A percentile compares a stretch with the other conserved stretches of the same genome.
Evolutionary conservation across 2,329 filamentous ascomycete genomes (phyloP).

Genomic region (Talaromyces sp.): DNA sequence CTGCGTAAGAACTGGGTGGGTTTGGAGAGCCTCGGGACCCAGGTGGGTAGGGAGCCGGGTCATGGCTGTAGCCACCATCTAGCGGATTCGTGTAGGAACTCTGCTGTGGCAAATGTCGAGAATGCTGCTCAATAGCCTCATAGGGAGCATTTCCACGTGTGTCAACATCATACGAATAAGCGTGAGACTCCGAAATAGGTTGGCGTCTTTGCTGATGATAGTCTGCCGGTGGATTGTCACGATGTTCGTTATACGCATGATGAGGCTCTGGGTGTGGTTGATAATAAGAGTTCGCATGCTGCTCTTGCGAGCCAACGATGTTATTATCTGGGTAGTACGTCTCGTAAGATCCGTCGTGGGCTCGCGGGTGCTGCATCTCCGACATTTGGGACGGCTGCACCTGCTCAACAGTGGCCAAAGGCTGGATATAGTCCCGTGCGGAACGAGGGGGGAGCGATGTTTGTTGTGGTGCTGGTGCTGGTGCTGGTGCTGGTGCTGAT

Average conservation of each 20-base stretch:
- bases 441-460: constrained; percentile 12
- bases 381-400: constrained; percentile 3
- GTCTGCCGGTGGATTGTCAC: constrained; percentile 4
- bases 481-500: constrained; percentile 21
- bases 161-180: not conserved
- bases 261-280: not conserved
- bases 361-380: constrained; percentile 4
- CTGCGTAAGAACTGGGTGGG: not conserved
- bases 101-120: constrained; percentile 1
- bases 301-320: not conserved
- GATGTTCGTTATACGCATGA: constrained; percentile 3
- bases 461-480: constrained; percentile 11
- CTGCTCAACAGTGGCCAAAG: constrained; percentile 12
- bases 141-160: not conserved
- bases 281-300: constrained; percentile 4
- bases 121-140: constrained; percentile 2
- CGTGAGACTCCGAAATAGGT: not conserved
- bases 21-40: not conserved
- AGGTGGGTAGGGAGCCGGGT: constrained; percentile 3
- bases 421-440: constrained; percentile 2
- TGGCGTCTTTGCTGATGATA: constrained; percentile 4
- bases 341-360: constrained; percentile 3
- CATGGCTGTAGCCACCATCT: constrained; percentile 5
- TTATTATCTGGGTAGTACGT: not conserved
- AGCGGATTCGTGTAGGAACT: not conserved